Evolutionary conservation across 2,329 filamentous ascomycete species (phyloP).

Genomic region (Xylaria sp.): DNA sequence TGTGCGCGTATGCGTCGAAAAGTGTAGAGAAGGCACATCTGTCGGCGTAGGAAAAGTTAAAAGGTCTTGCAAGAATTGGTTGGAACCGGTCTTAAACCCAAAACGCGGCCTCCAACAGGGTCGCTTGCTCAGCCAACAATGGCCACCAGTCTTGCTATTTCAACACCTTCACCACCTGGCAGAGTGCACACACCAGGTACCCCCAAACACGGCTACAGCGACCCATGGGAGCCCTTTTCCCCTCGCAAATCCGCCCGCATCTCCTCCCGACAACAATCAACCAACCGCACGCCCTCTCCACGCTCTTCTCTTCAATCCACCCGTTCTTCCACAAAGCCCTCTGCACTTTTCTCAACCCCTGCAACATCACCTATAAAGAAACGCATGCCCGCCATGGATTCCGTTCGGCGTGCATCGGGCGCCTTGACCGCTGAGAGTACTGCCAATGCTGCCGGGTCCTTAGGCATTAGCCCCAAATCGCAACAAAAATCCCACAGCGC

Average conservation of each 20-base stretch:
- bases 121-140: slow-evolving; percentile 47
- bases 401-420: slow-evolving; percentile 60
- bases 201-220: slow-evolving; percentile 73
- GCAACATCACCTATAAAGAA: slow-evolving; percentile 63
- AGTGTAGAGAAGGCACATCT: not conserved
- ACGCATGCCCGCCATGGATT: slow-evolving; percentile 59
- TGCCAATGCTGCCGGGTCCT: slow-evolving; percentile 56
- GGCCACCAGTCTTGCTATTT: slow-evolving; percentile 52
- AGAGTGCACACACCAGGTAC: slow-evolving; percentile 74
- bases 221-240: slow-evolving; percentile 78
- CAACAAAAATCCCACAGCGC: slow-evolving; percentile 45
- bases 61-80: slow-evolving; percentile 21
- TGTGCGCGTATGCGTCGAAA: not conserved
- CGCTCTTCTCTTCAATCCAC: slow-evolving; percentile 45
- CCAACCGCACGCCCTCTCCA: slow-evolving; percentile 69
- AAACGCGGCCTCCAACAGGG: slow-evolving; percentile 22
- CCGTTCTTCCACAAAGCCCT: slow-evolving; percentile 39
- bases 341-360: slow-evolving; percentile 54
- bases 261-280: slow-evolving; percentile 62
- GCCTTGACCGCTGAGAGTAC: slow-evolving; percentile 58
- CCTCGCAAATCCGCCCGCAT: slow-evolving; percentile 76
- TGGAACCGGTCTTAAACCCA: slow-evolving; percentile 19
- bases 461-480: slow-evolving; percentile 51
- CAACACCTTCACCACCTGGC: slow-evolving; percentile 70
- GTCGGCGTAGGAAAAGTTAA: not conserved